Conservation (phyloP, 169 alveolate genomes). For the Ichthyophthirius multifiliis region DNA sequence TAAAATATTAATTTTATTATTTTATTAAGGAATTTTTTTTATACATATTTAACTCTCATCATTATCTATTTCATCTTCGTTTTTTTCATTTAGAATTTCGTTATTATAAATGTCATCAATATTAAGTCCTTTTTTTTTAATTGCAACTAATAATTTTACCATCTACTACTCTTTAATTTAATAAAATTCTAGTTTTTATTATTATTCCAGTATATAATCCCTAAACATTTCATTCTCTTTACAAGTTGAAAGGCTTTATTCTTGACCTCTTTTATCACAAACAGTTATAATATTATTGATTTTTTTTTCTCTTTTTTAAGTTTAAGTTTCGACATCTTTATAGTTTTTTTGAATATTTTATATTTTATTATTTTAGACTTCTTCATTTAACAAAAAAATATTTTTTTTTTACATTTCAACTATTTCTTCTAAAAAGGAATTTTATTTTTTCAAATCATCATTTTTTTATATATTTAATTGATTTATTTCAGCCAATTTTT, state of each 20-base stretch:
- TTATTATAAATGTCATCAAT: conserved; percentile 39
- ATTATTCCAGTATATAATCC: conserved; percentile 3
- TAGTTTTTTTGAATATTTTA: no score
- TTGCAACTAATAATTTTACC: conserved; percentile 29
- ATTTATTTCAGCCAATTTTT: no score
- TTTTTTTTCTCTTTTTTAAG: no score
- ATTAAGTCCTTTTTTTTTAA: conserved; percentile 29
- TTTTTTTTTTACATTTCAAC: no score
- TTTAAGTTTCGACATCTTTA: no score
- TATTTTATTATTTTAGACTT: no score
- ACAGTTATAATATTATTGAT: no score
- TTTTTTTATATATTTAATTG: no score
- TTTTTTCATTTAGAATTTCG: conserved; percentile 33
- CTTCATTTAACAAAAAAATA: no score
- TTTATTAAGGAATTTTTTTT: background rate
- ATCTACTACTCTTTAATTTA: conserved; percentile 23
- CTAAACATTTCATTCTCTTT: conserved; percentile 10
- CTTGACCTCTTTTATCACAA: background rate
- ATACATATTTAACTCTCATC: background rate
- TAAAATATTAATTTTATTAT: no score
- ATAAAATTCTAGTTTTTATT: background rate
- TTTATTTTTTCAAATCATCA: no score
- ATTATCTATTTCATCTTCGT: background rate
- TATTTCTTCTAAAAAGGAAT: no score
- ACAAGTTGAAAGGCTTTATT: background rate